Evolutionary conservation across 164 flowering plant genomes (phyloP).

Genomic region (Vitis rupestris): DNA sequence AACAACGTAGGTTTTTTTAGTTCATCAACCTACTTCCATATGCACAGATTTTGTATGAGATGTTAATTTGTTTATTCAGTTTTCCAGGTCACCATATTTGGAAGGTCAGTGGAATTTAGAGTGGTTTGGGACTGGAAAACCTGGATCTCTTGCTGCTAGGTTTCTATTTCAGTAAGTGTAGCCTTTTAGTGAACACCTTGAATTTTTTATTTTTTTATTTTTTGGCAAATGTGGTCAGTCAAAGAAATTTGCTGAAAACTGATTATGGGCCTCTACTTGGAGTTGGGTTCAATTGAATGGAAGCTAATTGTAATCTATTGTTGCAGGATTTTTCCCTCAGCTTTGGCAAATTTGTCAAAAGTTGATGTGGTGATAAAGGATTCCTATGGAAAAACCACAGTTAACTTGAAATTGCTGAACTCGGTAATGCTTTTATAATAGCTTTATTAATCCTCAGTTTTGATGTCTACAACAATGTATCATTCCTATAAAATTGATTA

Average conservation of each 20-base stretch:
- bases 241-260: not conserved
- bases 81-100: slow-evolving; percentile 78
- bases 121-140: slow-evolving; percentile 85
- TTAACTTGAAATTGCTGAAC: slow-evolving; percentile 56
- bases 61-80: slow-evolving; percentile 27
- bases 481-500: not conserved
- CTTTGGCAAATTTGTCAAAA: slow-evolving; percentile 59
- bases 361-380: slow-evolving; percentile 71
- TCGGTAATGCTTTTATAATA: slow-evolving; percentile 42
- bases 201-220: too few relatives aligned
- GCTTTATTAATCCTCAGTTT: not conserved
- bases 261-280: not conserved
- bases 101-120: slow-evolving; percentile 91
- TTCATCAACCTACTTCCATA: not conserved
- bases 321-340: slow-evolving; percentile 73
- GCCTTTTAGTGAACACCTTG: not conserved
- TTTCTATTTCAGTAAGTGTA: slow-evolving; percentile 61
- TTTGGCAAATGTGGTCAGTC: too few relatives aligned
- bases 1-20: slow-evolving; percentile 60
- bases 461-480: not conserved
- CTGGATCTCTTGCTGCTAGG: slow-evolving; percentile 65
- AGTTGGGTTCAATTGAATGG: not conserved
- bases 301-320: slow-evolving; percentile 12
- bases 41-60: slow-evolving; percentile 3
- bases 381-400: slow-evolving; percentile 55